Percentiles rank a stretch among this genome's conserved stretches.
Conservation (phyloP, 139 green algal species). For the Gonium pectorale region DNA sequence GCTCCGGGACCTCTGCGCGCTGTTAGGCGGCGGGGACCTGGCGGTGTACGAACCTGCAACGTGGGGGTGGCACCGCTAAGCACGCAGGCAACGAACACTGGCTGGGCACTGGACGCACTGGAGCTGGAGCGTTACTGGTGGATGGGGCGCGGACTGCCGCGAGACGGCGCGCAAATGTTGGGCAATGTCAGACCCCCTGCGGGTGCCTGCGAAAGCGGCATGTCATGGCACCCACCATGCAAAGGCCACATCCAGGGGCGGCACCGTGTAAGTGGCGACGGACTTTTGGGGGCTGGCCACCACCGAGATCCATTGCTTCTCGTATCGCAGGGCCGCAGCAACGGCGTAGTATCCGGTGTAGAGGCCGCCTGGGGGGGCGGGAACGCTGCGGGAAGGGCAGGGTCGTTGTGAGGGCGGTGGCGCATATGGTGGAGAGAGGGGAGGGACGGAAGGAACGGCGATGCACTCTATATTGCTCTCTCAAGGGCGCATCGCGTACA, state of each 20-base stretch:
- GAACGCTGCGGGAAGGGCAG: too few species aligned
- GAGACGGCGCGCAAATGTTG: background rate
- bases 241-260: constrained; percentile 11
- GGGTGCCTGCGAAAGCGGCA: too few species aligned
- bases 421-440: background rate
- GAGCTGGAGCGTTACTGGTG: too few species aligned
- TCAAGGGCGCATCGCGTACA: too few species aligned
- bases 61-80: background rate
- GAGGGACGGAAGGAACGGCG: too few species aligned
- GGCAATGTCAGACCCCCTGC: background rate
- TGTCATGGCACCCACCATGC: background rate
- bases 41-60: constrained; percentile 23
- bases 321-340: constrained; percentile 3
- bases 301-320: background rate
- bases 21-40: constrained; percentile 2
- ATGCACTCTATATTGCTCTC: too few species aligned
- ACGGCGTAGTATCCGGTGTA: constrained; percentile 18
- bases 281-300: background rate
- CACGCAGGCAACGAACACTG: background rate
- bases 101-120: background rate
- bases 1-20: background rate
- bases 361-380: background rate
- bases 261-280: background rate
- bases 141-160: too few species aligned
- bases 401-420: too few species aligned